Evolutionary conservation across 163 green algal genomes (phyloP), one percentile per base, ranked within the genome.

Genomic region (Volvox carteri): DNA sequence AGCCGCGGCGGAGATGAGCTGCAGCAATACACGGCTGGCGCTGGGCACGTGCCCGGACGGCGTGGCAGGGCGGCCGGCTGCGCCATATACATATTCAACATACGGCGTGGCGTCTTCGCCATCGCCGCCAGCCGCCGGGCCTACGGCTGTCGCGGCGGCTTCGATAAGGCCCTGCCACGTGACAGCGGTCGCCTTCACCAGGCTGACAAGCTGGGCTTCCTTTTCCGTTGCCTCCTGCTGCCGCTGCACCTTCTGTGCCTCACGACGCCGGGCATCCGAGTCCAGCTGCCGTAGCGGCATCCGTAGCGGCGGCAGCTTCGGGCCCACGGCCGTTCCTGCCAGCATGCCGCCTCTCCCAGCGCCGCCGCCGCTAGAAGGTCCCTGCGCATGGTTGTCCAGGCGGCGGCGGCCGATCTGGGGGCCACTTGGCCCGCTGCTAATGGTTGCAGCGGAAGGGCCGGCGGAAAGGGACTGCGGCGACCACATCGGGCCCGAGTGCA

Each of bases 281-380:
- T 87, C 81, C 30, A 68, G 28, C 16, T 72, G 62, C n/a, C 33
- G 48, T 0, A 79, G 33, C 21, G 46, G 46, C 21, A 30, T 28
- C n/a, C 81, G 65, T 65, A 87, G 81, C 65, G 81, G 81, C 81
- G 81, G 81, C 81, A 87, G 65, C 81, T 72, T 87, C 28, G 62
- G 30, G 60, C 54, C 42, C 28, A 30, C 62, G 41, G 72, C 25
- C 72, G 72, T 21, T 5, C 44, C 73, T 44, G 73, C 42, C 73
- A 78, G 37, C 70, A 78, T 78, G 48, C 23, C 75, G 33, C 48
- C 75, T 46, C 37, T 48, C 48, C 75, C 42, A 42, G 41, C 74
- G 74, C 28, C 48, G 74, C 46, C 14, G 74, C 37, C 50, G 75
- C 48, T 50, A 52, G 7, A 19, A 33, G 30, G 21, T 23, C 14